Conservation (phyloP, 148 eudicot species). For the Vaccinium vitisidaea region DNA sequence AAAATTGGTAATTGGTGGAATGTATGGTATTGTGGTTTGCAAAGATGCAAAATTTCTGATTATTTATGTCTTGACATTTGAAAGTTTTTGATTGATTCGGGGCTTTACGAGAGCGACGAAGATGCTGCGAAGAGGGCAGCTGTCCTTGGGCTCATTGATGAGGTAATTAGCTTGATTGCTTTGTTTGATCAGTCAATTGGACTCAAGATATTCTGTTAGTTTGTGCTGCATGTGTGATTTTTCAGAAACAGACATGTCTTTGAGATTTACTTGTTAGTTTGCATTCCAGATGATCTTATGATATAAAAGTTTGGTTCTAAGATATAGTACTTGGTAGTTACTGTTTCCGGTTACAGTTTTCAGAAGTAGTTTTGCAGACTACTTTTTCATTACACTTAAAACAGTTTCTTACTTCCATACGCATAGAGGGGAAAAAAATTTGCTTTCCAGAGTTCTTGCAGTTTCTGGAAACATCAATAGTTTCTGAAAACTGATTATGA, state of each 20-base stretch:
- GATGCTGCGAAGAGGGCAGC: conserved; percentile 53
- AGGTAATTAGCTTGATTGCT: conserved; percentile 37
- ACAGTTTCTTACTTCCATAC: background rate
- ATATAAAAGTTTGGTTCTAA: background rate
- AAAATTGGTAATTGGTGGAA: background rate
- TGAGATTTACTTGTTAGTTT: background rate
- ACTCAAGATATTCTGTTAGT: background rate
- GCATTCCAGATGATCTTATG: background rate
- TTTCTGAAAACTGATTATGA: background rate
- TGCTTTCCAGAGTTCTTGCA: background rate
- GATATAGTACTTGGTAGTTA: background rate
- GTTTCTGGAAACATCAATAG: background rate
- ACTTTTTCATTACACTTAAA: background rate
- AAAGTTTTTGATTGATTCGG: conserved; percentile 55
- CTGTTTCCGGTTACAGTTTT: background rate
- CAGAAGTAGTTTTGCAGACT: background rate
- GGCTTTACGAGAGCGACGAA: conserved; percentile 55
- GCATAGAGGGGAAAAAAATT: background rate
- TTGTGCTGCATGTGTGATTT: background rate
- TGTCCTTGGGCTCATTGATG: conserved; percentile 51
- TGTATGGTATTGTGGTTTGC: background rate
- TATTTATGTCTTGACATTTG: background rate
- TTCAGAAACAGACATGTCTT: background rate
- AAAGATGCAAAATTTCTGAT: background rate
- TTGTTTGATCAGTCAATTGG: background rate